Evolutionary conservation across 2,329 filamentous ascomycete species (phyloP).

Genomic region (Fusarium phyllophilum): DNA sequence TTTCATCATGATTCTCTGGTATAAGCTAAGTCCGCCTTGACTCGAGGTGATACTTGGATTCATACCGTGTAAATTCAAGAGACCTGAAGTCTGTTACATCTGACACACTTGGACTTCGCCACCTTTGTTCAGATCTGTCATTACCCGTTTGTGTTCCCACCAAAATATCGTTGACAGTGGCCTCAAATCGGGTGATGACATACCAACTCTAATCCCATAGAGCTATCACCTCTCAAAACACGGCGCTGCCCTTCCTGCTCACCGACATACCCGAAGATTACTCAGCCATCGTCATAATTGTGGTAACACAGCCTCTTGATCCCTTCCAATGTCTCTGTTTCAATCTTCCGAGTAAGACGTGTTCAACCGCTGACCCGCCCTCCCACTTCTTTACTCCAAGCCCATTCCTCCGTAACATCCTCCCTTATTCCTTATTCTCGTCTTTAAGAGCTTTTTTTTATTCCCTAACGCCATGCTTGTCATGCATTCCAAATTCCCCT

Average conservation of each 20-base stretch:
- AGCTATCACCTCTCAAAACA: accelerated
- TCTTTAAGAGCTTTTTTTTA: background rate
- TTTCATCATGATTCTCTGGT: background rate
- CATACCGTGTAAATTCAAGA: background rate
- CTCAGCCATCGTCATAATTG: background rate
- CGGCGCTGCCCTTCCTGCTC: accelerated
- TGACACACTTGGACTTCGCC: background rate
- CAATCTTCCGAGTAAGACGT: background rate
- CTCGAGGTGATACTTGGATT: too few relatives aligned
- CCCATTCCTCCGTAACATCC: too few relatives aligned
- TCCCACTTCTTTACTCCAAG: too few relatives aligned
- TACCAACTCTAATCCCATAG: accelerated
- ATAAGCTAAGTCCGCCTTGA: accelerated
- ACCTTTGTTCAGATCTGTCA: background rate
- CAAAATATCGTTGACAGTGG: accelerated
- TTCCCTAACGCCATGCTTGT: background rate
- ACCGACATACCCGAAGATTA: background rate
- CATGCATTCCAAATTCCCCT: background rate
- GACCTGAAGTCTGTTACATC: too few relatives aligned
- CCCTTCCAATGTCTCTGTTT: background rate
- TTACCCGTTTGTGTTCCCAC: too few relatives aligned
- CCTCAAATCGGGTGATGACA: background rate
- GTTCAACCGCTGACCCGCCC: too few relatives aligned
- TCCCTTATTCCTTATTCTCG: too few relatives aligned
- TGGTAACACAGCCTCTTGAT: background rate